These are phyloP conservation scores for Aspergillus tanneri DNA, from an alignment of 2,329 filamentous ascomycete genomes.

Conservation along the genomic window DNA sequence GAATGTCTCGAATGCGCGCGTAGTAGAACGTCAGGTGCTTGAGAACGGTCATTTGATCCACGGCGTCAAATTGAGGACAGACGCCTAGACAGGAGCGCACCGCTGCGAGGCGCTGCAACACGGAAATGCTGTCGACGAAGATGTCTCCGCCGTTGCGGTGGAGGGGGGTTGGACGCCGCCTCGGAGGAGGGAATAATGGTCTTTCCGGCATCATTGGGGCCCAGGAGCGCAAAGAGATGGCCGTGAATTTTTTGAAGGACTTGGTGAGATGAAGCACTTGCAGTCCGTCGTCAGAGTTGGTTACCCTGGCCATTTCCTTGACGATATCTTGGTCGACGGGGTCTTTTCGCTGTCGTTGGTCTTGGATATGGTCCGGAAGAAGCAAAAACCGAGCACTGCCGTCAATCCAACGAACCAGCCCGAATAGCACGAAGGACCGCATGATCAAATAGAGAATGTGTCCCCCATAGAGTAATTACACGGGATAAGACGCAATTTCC, in stretches of 20 bases:
- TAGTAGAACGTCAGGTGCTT: slow-evolving; percentile 91
- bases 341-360: slow-evolving; percentile 40
- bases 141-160: slow-evolving; percentile 71
- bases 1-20: slow-evolving; percentile 75
- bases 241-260: slow-evolving; percentile 70
- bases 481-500: slow-evolving; percentile 65
- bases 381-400: slow-evolving; percentile 66
- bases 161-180: slow-evolving; percentile 82
- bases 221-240: slow-evolving; percentile 88
- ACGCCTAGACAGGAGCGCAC: slow-evolving; percentile 82
- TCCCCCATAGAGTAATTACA: slow-evolving; percentile 73
- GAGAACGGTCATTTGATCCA: slow-evolving; percentile 84
- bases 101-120: slow-evolving; percentile 67
- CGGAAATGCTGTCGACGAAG: slow-evolving; percentile 73
- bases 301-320: slow-evolving; percentile 64
- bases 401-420: slow-evolving; percentile 75
- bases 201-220: slow-evolving; percentile 89
- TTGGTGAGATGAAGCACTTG: slow-evolving; percentile 80
- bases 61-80: slow-evolving; percentile 82
- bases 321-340: slow-evolving; percentile 59
- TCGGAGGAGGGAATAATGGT: slow-evolving; percentile 83
- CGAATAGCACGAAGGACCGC: slow-evolving; percentile 70
- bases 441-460: slow-evolving; percentile 79
- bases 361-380: slow-evolving; percentile 48
- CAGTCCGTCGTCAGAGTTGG: slow-evolving; percentile 64